Base-by-base conservation (phyloP, 768 basidiomycete genomes). In the Podaxis carcinomalis region DNA sequence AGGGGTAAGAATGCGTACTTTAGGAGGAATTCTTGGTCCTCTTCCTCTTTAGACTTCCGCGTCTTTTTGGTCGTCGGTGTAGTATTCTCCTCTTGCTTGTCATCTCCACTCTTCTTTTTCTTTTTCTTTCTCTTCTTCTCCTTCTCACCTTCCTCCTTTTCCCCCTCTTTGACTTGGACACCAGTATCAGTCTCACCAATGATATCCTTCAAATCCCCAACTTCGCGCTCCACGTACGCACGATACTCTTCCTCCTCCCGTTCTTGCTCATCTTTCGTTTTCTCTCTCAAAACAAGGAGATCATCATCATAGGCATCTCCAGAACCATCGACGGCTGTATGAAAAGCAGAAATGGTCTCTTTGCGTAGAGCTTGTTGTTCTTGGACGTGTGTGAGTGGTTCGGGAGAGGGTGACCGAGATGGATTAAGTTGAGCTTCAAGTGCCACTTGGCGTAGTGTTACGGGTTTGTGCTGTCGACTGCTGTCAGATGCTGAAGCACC, bases 301-400 rank as follows among this genome's bases (percentile, higher is more conserved):
- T 84, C 91, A 10, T 82, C 83, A 11, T 77, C 80, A 32, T 77
- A 79, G 2, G 75, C 80, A 36, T 68, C 73, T 2, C 67, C 72
- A 10, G 73, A 68, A 11, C 77, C 77, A 1, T 69, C 69, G 2
- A 75, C 65, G 23, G 77, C 76, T 28, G 64, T 59, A 59, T 90
- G 87, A 73, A 99, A 98, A 0, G 90, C 95, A 0, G 86, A 80
- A 23, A 93, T 91, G 0, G 92, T 94, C 71, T 97, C 95, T 37
- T 82, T 77, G 13, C 90, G 87, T 21, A 99, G 81, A 0, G 74
- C 77, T 1, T 74, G 75, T 72, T 96, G 91, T 68, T 95, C 93
- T 71, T 93, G 81, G 2, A 82, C 85, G 66, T 95, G 88, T 0
- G 95, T 90, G n/a, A 74, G 67, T 4, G 74, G 72, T 37, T 78